Base-by-base conservation (phyloP, 2,329 filamentous ascomycete species). In the Colletotrichum filicis region DNA sequence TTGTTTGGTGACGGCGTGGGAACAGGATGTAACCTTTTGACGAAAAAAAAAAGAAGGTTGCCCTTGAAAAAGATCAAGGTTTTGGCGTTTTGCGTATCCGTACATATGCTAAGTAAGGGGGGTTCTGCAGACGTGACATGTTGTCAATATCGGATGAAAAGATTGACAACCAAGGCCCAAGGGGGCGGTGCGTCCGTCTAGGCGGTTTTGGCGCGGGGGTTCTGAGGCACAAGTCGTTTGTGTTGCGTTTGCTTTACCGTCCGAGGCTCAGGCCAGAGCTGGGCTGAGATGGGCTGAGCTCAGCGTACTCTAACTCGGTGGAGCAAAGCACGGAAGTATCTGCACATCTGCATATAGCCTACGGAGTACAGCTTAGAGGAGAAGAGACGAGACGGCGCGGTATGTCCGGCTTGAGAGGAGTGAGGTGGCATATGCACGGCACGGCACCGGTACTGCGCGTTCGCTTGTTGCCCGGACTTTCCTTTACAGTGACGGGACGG, bases 131-230 rank as follows among this genome's bases (percentile, higher is more conserved):
- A 74, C 16, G 22, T 19, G 30, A 24, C 56, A 35, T 6, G 22
- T 42, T 16, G 24, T 49, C 37, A 66, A 77, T 70, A 74, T 68
- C 49, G 58, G 75, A 77, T 57, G 69, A 68, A 58, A n/a, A 49
- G 42, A 72, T 28, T 63, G 58, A 72, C 53, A 69, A 68, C 32
- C 8, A n/a, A 52, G 37, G 1, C 12, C 8, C 26, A 30, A 52
- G 19, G 19, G 42, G 26, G 16, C 9, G 60, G 6, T 16, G 22
- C 52, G 30, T 19, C 28, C 61, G 19, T 26, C 58, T 11, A 63
- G 46, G 55, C 46, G 32, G 63, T 58, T 42, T 56, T 52, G 46
- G 49, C 30, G 28, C 22, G 59, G 66, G 58, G 59, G 28, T 32
- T 59, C 70, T 73, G 70, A 73, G 26, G 70, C 70, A 59, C 8